Percentiles rank a stretch among this genome's conserved stretches.
Evolutionary conservation across 2,329 filamentous ascomycete genomes (phyloP).

Genomic region (Penicillium corylophilum): DNA sequence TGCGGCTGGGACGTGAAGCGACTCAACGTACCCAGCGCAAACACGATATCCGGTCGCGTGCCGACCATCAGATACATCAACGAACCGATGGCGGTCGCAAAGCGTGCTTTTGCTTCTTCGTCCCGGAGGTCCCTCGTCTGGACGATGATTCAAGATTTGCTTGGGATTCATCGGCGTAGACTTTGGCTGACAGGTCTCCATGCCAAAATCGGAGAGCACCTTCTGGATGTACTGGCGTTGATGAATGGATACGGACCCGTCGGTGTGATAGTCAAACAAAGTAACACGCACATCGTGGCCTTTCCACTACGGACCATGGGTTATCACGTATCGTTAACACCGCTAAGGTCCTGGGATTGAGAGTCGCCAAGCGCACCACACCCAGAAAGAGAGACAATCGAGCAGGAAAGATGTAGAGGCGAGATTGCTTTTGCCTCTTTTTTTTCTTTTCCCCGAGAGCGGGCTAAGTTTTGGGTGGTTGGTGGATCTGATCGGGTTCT

Average conservation of each 20-base stretch:
- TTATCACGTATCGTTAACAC: constrained; percentile 41
- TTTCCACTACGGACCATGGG: too few species aligned
- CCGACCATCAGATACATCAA: constrained; percentile 11
- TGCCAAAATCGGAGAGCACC: background rate
- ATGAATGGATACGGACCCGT: too few species aligned
- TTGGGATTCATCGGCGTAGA: background rate
- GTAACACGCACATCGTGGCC: too few species aligned
- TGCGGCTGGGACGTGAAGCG: constrained; percentile 9
- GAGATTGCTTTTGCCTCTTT: background rate
- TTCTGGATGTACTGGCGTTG: too few species aligned
- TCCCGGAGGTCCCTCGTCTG: background rate
- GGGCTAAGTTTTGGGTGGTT: background rate
- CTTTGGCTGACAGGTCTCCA: background rate
- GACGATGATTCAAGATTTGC: background rate
- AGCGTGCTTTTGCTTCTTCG: background rate
- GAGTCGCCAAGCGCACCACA: too few species aligned
- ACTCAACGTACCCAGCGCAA: constrained; percentile 6
- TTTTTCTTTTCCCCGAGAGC: background rate
- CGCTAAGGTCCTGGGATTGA: constrained; percentile 36
- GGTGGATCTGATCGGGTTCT: background rate
- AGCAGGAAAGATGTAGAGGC: too few species aligned
- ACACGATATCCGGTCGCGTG: constrained; percentile 5
- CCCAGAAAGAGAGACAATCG: too few species aligned
- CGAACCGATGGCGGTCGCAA: background rate
- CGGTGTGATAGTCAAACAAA: background rate